Evolutionary conservation across 768 basidiomycete species (phyloP).

Genomic region (Hypholoma fasciculare): DNA sequence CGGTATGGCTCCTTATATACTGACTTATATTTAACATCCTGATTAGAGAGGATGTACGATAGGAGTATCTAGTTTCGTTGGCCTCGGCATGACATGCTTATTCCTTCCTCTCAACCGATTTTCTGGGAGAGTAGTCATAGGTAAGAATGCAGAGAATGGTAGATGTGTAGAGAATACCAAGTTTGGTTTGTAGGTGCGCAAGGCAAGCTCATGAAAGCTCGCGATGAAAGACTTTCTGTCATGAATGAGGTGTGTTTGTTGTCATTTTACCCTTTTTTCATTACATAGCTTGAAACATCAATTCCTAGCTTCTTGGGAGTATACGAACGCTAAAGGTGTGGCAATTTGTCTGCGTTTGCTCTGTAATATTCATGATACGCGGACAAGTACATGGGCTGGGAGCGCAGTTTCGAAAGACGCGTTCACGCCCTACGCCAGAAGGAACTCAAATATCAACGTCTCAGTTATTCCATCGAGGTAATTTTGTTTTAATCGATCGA

Average conservation of each 20-base stretch:
- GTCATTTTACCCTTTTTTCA: constrained; percentile 49
- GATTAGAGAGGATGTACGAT: neutral
- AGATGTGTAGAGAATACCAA: too few species aligned
- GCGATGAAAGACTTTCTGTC: constrained; percentile 86
- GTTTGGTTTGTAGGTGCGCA: constrained; percentile 12
- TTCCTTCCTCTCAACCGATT: constrained; percentile 19
- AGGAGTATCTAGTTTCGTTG: constrained; percentile 16
- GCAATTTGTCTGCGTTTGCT: neutral
- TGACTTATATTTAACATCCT: neutral
- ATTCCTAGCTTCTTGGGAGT: constrained; percentile 69
- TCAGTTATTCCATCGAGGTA: constrained; percentile 87
- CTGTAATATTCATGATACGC: neutral
- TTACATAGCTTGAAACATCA: constrained; percentile 17
- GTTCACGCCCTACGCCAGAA: constrained; percentile 73
- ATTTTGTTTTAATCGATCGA: constrained; percentile 3
- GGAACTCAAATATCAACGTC: constrained; percentile 80
- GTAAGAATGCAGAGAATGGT: too few species aligned
- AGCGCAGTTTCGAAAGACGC: constrained; percentile 81
- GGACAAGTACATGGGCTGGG: constrained; percentile 87
- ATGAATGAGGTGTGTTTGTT: constrained; percentile 68
- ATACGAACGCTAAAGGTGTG: constrained; percentile 84
- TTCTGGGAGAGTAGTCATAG: constrained; percentile 11
- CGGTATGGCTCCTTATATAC: neutral
- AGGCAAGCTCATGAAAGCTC: constrained; percentile 61
- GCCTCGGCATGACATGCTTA: constrained; percentile 15